These are phyloP conservation scores for Penicillium coffeae DNA, from an alignment of 495 filamentous ascomycete genomes.

Conservation along the genomic window DNA sequence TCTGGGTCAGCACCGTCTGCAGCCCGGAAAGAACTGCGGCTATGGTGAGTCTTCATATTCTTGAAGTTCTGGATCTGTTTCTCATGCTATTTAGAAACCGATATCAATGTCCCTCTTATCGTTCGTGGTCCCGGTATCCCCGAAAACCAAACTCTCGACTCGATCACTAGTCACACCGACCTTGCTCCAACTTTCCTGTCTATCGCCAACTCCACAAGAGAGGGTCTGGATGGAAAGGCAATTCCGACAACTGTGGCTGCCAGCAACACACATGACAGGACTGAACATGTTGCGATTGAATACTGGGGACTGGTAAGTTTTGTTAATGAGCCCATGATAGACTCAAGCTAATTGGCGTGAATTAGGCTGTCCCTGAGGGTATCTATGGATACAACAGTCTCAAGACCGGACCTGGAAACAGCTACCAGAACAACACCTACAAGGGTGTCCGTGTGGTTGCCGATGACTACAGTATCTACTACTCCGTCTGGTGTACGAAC, in stretches of 20 bases:
- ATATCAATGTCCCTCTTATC: conserved; percentile 62
- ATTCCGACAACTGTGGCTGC: conserved; percentile 41
- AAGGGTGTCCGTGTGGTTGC: conserved; percentile 54
- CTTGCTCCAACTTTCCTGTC: conserved; percentile 61
- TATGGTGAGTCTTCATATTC: conserved; percentile 56
- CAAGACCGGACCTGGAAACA: conserved; percentile 11
- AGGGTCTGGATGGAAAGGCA: conserved; percentile 51
- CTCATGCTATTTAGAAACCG: conserved; percentile 45
- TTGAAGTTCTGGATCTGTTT: background rate
- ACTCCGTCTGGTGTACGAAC: conserved; percentile 58
- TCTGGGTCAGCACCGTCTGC: conserved; percentile 62
- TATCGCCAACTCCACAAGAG: conserved; percentile 33
- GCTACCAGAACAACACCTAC: conserved; percentile 52
- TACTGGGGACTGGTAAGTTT: conserved; percentile 52
- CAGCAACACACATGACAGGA: conserved; percentile 31
- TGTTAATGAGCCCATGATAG: background rate
- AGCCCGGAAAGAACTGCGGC: conserved; percentile 64
- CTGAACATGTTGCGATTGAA: conserved; percentile 59
- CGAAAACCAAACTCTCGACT: conserved; percentile 36
- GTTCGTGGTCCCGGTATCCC: conserved; percentile 58
- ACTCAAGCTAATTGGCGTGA: background rate
- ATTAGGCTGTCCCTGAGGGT: conserved; percentile 46
- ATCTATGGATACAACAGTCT: conserved; percentile 30
- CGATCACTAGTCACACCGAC: conserved; percentile 63
- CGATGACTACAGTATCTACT: conserved; percentile 51